A percentile compares a stretch with the other conserved stretches of the same genome.
These are phyloP conservation scores for Pontederia paniculata DNA, from an alignment of 176 grass and related monocot genomes.

Conservation along the genomic window DNA sequence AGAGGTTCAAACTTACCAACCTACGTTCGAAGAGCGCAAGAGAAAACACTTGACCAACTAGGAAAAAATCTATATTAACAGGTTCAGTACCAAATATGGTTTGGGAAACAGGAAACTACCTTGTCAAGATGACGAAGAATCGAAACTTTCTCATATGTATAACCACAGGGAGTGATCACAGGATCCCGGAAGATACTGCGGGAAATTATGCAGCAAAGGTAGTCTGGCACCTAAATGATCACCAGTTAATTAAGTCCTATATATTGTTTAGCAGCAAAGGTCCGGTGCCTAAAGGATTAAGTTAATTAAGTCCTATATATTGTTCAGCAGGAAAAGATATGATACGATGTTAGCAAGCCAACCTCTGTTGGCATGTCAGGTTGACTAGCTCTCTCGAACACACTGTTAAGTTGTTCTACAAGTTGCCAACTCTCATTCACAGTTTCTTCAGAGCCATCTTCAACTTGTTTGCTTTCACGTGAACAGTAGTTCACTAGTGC, in stretches of 20 bases:
- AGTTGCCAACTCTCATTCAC: background rate
- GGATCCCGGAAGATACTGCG: background rate
- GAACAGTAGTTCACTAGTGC: background rate
- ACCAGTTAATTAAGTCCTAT: background rate
- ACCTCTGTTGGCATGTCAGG: background rate
- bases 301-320: background rate
- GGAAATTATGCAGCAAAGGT: background rate
- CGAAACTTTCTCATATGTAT: background rate
- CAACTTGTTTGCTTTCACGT: background rate
- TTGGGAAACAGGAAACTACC: background rate
- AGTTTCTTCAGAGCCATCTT: background rate
- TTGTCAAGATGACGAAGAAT: background rate
- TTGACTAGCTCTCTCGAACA: background rate
- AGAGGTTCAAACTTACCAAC: conserved; percentile 63
- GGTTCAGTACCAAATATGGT: too few species aligned
- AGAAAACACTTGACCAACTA: too few species aligned
- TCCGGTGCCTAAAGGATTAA: background rate
- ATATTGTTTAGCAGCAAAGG: background rate
- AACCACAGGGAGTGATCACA: background rate
- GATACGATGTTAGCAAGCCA: background rate
- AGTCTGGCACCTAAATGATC: background rate
- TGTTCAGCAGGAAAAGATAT: background rate
- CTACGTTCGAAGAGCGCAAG: conserved; percentile 15
- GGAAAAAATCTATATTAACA: too few species aligned
- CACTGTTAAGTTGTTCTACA: background rate